Base-by-base conservation (phyloP, 83 land plant genomes). In the Picea abies region DNA sequence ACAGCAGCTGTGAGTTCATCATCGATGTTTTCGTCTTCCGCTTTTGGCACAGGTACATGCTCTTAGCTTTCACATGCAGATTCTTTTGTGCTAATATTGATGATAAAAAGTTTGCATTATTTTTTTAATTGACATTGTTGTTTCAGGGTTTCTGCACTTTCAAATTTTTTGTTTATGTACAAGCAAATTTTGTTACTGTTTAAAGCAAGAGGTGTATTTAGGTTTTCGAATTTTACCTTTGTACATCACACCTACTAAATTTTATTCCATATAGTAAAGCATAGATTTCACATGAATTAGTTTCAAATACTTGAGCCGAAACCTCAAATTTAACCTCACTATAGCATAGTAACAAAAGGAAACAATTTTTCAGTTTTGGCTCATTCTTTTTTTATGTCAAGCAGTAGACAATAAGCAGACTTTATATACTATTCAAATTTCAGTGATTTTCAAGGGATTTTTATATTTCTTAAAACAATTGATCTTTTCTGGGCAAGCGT, bases 21-120 rank as follows among this genome's bases (percentile, higher is more conserved):
- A 29, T 76, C 80, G 22, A 64, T 84, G 17, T 93, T 89, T 70
- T 83, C 93, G 10, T 91, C 92, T 19, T 87, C 96, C 32, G 25
- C 79, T 35, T 86, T 92, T 87, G 88, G 81, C 37, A 71, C 76
- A 80, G 83, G 81, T 83, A 78, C 63, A 52, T 81, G 32, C 4
- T 60, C n/a, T 37, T 29, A 6, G 80, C 1, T 7, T 56, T 32
- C 60, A 17, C n/a, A 62, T 25, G 8, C 39, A 79, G 3, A 16
- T 78, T 78, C 16, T 8, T 61, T 56, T 56, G 60, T 29, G 66
- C 11, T 3, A 79, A 25, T 32, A 8, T 6, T 7, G 9, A 79
- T 11, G 26, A 56, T 56, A 60, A 60, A 58, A 14, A 60, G 20
- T 4, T 4, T 3, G 41, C 2, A 19, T 32, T 32, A 64, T 14